phyloP scores from a whole-genome alignment of 2,329 filamentous ascomycete species.

The Byssoonygena ceratinophila region DNA sequence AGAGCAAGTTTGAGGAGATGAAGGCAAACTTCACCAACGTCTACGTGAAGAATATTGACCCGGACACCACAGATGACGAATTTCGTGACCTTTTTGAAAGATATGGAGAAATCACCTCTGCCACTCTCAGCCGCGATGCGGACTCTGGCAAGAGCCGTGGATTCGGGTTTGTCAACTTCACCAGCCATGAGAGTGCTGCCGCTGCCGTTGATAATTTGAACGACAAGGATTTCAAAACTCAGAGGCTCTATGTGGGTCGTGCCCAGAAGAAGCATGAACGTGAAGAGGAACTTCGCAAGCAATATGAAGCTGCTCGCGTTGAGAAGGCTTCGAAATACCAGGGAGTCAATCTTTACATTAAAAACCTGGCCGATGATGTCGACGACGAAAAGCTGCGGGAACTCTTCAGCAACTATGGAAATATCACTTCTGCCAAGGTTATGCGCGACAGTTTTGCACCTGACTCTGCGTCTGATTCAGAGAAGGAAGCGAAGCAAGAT shows the following conservation, averaged over 20 bases:
- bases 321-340: conserved; percentile 99
- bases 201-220: conserved; percentile 87
- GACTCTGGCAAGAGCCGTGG: conserved; percentile 84
- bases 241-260: conserved; percentile 95
- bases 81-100: conserved; percentile 89
- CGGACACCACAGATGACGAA: conserved; percentile 79
- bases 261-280: conserved; percentile 99
- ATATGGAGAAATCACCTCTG: conserved; percentile 89
- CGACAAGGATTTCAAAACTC: conserved; percentile 79
- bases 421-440: conserved; percentile 97
- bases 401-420: conserved; percentile 82
- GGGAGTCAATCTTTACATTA: conserved; percentile 98
- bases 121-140: conserved; percentile 76
- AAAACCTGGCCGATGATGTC: conserved; percentile 94
- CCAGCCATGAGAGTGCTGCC: conserved; percentile 75
- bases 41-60: conserved; percentile 95
- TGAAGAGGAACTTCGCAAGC: conserved; percentile 97
- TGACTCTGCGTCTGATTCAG: conserved; percentile 36
- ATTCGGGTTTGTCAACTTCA: conserved; percentile 93
- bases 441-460: conserved; percentile 67
- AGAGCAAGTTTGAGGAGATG: conserved; percentile 99
- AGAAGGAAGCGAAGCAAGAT: conserved; percentile 41
- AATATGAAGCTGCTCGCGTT: conserved; percentile 91
- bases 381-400: conserved; percentile 96
- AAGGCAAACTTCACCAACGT: conserved; percentile 99